A percentile compares a stretch with the other conserved stretches of the same genome.
Evolutionary conservation across 2,329 filamentous ascomycete genomes (phyloP).

Genomic region (Zymoseptoria passerinii): DNA sequence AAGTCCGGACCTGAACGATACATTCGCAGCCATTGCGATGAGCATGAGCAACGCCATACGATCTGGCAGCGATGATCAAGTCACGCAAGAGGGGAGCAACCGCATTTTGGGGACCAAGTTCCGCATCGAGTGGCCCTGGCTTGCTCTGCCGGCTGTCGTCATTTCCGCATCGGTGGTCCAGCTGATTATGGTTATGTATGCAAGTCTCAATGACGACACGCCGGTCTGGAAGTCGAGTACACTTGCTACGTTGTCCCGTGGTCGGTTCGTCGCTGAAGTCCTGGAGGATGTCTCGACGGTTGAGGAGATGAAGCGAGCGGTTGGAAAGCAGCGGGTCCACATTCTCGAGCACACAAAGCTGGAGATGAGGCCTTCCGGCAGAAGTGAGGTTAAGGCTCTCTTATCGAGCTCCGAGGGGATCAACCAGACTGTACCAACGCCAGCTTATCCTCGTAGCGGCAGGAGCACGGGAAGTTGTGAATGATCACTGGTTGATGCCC

Average conservation of each 20-base stretch:
- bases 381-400: too few relatives aligned
- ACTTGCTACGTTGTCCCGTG: slow-evolving; percentile 2
- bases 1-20: slow-evolving; percentile 5
- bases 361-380: too few relatives aligned
- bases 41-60: slow-evolving; percentile 14
- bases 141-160: slow-evolving; percentile 1
- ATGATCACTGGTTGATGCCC: too few relatives aligned
- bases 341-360: not conserved
- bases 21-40: slow-evolving; percentile 6
- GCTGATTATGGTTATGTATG: slow-evolving; percentile 2
- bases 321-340: not conserved
- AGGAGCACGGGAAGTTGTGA: too few relatives aligned
- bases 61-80: not conserved
- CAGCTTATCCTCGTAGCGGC: too few relatives aligned
- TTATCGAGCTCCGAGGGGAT: too few relatives aligned
- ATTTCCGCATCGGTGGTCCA: slow-evolving; percentile 2
- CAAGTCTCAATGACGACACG: not conserved
- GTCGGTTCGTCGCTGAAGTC: not conserved
- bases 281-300: not conserved
- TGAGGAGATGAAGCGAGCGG: not conserved
- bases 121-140: too few relatives aligned
- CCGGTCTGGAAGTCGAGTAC: slow-evolving; percentile 13
- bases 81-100: not conserved
- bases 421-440: too few relatives aligned
- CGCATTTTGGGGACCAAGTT: not conserved